phyloP scores from a whole-genome alignment of 176 grass and related monocot species.

The Microstegium vimineum region DNA sequence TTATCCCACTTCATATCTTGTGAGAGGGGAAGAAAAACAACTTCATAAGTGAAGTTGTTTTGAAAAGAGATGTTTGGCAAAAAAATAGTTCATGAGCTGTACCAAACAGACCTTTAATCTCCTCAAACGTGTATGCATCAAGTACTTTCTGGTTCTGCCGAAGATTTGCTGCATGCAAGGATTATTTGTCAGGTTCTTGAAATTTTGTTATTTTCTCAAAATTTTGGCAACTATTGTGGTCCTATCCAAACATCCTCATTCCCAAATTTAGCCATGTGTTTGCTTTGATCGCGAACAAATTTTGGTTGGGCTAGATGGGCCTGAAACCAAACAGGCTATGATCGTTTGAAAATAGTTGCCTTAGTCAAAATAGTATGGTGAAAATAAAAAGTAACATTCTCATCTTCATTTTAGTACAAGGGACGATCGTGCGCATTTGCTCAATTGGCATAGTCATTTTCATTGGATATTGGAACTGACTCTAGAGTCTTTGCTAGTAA shows the following conservation, averaged over 20 bases:
- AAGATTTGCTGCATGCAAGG: background rate
- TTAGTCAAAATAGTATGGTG: background rate
- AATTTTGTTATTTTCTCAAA: background rate
- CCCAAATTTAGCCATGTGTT: background rate
- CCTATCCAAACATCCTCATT: background rate
- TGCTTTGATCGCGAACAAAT: background rate
- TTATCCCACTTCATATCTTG: too few species aligned
- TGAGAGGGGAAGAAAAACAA: too few species aligned
- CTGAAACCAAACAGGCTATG: background rate
- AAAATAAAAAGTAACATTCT: background rate
- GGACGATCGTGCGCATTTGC: background rate
- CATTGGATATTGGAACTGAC: background rate
- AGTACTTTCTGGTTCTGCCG: background rate
- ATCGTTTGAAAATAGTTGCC: background rate
- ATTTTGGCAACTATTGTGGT: too few species aligned
- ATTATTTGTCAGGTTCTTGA: background rate
- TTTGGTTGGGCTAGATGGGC: background rate
- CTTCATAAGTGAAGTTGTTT: too few species aligned
- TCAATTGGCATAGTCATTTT: background rate
- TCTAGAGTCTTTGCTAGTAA: background rate
- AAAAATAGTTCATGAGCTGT: too few species aligned
- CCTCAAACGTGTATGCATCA: background rate
- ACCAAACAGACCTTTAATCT: too few species aligned
- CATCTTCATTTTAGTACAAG: background rate
- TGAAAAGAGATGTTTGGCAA: too few species aligned